Base-by-base conservation (phyloP, 306 rosid genomes). In the Hippophae tibetana region DNA sequence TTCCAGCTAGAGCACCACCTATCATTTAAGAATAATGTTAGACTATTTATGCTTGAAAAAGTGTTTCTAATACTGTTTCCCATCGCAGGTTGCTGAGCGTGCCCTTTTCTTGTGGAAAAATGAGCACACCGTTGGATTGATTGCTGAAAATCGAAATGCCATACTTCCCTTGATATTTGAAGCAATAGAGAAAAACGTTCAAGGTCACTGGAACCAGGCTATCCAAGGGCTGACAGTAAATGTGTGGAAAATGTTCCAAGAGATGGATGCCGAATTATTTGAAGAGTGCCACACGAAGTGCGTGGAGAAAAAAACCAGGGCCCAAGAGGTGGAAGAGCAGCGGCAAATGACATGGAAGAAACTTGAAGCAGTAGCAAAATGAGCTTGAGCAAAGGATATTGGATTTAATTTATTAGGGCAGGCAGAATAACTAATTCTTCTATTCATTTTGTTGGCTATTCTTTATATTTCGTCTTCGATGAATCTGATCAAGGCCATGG, bases 31-130 rank as follows among this genome's bases (percentile, higher is more conserved):
- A 31, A 31, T 31, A 31, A 31, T 2, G 3, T 31, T 31, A 4
- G 38, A 31, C 38, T 31, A 31, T 4, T 31, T 31, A 31, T 31
- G 38, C 38, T 47, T 61, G 62, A 63, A 55, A 54, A 42, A 59
- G 45, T 72, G 56, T 67, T 61, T 42, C 65, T 67, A n/a, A 73
- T 27, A 40, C 26, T 31, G 2, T 31, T 49, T 51, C 68, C 40
- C 51, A 10, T 64, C 13, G 48, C 85, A 86, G 89, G 87, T 86
- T 70, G 89, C 89, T 8, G 87, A 81, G 74, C 68, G 76, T 65
- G 81, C 95, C 68, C 82, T 86, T 46, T 71, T 61, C 76, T 61
- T 86, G 66, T 86, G 89, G 89, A 81, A 78, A 72, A 86, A 82
- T 13, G 89, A 81, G 60, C 84, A 76, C 64, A 60, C 83, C 41